Evolutionary conservation across 257 asterid species (phyloP), one percentile per base, ranked within the genome.

Genomic region (Penstemon davidsonii): DNA sequence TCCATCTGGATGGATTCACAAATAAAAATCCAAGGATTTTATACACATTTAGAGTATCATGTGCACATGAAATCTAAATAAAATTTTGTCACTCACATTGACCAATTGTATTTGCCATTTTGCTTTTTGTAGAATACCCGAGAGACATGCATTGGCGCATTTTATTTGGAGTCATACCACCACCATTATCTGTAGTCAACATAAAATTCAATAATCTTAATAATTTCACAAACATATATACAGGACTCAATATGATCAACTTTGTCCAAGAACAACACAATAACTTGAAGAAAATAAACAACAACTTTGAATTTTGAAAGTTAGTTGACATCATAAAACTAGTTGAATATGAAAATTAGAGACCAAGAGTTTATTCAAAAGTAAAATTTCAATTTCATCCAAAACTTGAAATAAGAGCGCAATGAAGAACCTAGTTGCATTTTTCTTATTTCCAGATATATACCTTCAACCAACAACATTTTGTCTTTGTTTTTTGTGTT

Each of bases 121-220:
- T 86, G 85, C 90, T 87, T 57, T 92, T 92, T 0, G 82, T 90
- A 4, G 98, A 89, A 76, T 89, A 92, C 42, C 98, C 97, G 0
- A 92, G 79, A 66, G 95, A 86, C 95, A 89, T 87, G 87, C 98
- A 92, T 36, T 79, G 84, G 0, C 98, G 84, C 83, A 92, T 79
- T 70, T 80, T 82, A 18, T 85, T 88, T 2, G 96, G 96, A 53
- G 75, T 72, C 98, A 92, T 92, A 38, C 98, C 98, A 12, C 98
- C 96, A 1, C 96, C 96, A 62, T 92, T 68, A 78, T 92, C 98
- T 90, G 82, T 71, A 75, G 40, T 8, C 54, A 37, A 39, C 4
- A 4, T 4, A 62, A 40, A 13, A 15, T 60, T 43, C 12, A 37
- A n/a, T 7, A 33, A 40, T 5, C 15, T 8, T 52, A 4, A 52